Percentiles rank a stretch among this genome's conserved stretches.
These are phyloP conservation scores for Paracorniculantispora psalliotae DNA, from an alignment of 2,329 filamentous ascomycete species.

Conservation along the genomic window DNA sequence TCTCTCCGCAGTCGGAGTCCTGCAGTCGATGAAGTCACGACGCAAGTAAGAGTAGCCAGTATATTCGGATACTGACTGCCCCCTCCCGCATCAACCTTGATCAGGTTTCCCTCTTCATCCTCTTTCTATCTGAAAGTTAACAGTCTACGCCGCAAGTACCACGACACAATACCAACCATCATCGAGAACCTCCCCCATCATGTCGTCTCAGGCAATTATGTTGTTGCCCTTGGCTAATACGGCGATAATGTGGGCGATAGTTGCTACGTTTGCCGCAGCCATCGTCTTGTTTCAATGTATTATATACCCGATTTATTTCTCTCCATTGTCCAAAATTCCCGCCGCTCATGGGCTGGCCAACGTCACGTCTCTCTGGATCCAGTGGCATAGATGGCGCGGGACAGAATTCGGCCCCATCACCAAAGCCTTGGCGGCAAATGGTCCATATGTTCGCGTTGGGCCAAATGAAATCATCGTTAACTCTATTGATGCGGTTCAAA, in stretches of 20 bases:
- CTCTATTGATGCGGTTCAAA: not conserved
- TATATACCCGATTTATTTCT: not conserved
- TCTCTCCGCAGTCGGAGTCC: too few species aligned
- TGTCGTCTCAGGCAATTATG: too few species aligned
- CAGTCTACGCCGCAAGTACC: too few species aligned
- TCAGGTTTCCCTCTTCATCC: too few species aligned
- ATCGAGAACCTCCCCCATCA: too few species aligned
- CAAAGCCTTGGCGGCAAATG: not conserved
- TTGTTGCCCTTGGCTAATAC: too few species aligned
- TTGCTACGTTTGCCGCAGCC: not conserved
- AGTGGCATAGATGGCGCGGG: not conserved
- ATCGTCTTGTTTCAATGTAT: not conserved
- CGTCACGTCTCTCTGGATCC: not conserved
- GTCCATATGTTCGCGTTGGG: not conserved
- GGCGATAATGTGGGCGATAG: not conserved
- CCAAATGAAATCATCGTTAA: not conserved
- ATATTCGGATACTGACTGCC: too few species aligned
- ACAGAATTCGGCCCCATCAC: not conserved
- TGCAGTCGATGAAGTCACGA: too few species aligned
- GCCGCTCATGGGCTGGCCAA: not conserved
- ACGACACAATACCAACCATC: too few species aligned
- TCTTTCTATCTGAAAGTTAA: too few species aligned
- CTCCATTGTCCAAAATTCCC: not conserved
- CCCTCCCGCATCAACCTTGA: too few species aligned
- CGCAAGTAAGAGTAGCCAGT: too few species aligned